Evolutionary conservation across 208 protist species (phyloP), one percentile per base, ranked within the genome.

Genomic region (Blechomonas ayalai): DNA sequence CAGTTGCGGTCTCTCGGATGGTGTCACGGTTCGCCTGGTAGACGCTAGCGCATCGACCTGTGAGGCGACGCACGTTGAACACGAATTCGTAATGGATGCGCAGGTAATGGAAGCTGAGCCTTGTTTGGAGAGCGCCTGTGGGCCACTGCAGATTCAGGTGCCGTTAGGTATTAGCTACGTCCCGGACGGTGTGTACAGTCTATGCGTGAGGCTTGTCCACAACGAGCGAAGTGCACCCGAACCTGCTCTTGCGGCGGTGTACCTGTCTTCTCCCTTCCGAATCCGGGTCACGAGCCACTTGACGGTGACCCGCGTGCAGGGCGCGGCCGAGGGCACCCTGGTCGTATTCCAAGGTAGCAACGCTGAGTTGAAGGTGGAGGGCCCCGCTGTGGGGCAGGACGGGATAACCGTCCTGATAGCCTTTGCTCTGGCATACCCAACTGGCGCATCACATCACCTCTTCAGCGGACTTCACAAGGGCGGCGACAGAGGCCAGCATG

Each of bases 151-250:
- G n/a, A 7, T 66, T 34, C 72, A 81, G 38, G 20, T 73, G 16
- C 66, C 61, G 2, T 51, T 63, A 12, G 32, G 36, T 18, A 31
- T 71, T 27, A 43, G 51, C 33, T 81, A 81, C 49, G 54, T 68
- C 12, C 59, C 72, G 1, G 67, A 75, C 28, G 67, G 67, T 0
- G 28, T 26, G 18, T 81, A 75, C 38, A 55, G 57, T 15, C n/a
- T 75, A 13, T 81, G 72, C 27, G 24, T 81, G 1, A 63, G 65
- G 24, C 63, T 73, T 35, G 54, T n/a, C n/a, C n/a, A n/a, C n/a
- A n/a, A n/a, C n/a, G n/a, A n/a, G n/a, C n/a, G n/a, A n/a, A n/a
- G n/a, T n/a, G n/a, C n/a, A n/a, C n/a, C n/a, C n/a, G n/a, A n/a
- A n/a, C n/a, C n/a, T n/a, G n/a, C n/a, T n/a, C n/a, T n/a, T n/a